Conservation (phyloP, 1,139 yeast genomes). For the Williopsis jadinii region DNA sequence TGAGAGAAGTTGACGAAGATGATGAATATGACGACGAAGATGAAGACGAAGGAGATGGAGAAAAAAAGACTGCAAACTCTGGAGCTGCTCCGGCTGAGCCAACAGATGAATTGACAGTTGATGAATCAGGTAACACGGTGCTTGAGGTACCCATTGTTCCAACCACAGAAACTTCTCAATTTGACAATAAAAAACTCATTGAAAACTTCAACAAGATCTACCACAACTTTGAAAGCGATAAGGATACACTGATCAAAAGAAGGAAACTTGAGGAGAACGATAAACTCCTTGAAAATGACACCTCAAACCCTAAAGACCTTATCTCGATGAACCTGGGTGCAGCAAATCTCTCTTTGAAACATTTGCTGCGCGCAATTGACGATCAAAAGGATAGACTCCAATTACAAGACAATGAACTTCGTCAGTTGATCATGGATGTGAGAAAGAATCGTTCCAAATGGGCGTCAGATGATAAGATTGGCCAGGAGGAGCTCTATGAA, state of each 20-base stretch:
- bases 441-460: constrained; percentile 93
- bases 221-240: constrained; percentile 79
- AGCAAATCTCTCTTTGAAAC: constrained; percentile 74
- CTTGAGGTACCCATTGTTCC: constrained; percentile 24
- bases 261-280: constrained; percentile 77
- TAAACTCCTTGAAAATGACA: constrained; percentile 43
- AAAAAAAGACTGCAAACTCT: no score
- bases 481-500: constrained; percentile 95
- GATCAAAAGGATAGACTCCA: constrained; percentile 65
- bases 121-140: constrained; percentile 24
- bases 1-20: constrained; percentile 29
- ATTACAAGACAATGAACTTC: constrained; percentile 78
- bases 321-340: constrained; percentile 61
- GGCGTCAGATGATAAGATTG: constrained; percentile 91
- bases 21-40: constrained; percentile 23
- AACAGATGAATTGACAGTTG: constrained; percentile 8
- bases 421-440: constrained; percentile 84
- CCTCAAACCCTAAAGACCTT: constrained; percentile 15
- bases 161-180: constrained; percentile 14
- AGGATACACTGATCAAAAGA: constrained; percentile 70
- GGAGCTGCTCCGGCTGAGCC: constrained; percentile 6
- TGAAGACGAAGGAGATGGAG: constrained; percentile 18
- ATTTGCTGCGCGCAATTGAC: constrained; percentile 72
- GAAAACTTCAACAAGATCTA: constrained; percentile 55
- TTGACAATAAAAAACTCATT: constrained; percentile 27